Percentiles rank a stretch among this genome's conserved stretches.
These are phyloP conservation scores for Endoconidiophora laricicola DNA, from an alignment of 2,329 filamentous ascomycete genomes.

Conservation along the genomic window DNA sequence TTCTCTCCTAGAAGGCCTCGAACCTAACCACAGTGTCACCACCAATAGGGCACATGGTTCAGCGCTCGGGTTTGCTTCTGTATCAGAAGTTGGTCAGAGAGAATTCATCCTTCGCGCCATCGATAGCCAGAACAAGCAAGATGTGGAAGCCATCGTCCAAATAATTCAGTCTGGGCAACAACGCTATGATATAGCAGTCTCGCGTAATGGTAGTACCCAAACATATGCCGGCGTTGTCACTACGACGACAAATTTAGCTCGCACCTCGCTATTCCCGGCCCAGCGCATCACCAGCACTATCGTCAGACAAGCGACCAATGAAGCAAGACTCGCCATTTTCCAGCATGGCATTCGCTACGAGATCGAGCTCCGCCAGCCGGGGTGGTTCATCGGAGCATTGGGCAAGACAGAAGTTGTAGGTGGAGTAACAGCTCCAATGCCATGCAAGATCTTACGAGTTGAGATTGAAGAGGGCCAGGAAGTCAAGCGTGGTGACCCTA, in stretches of 20 bases:
- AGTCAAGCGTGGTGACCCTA: constrained; percentile 69
- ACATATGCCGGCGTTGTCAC: not conserved
- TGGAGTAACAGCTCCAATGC: constrained; percentile 86
- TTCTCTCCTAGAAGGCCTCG: constrained; percentile 18
- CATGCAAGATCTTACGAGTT: constrained; percentile 85
- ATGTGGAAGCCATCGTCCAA: not conserved
- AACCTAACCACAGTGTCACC: no score
- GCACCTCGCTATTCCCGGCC: constrained; percentile 66
- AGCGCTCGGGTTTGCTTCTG: not conserved
- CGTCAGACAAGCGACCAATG: constrained; percentile 34
- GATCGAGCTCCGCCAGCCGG: constrained; percentile 41
- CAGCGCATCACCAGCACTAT: constrained; percentile 68
- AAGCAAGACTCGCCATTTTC: constrained; percentile 50
- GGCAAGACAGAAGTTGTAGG: constrained; percentile 66
- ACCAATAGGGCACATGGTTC: not conserved
- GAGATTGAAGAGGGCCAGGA: constrained; percentile 67
- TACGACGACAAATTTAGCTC: constrained; percentile 13
- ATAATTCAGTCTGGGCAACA: not conserved
- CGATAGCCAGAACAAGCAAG: not conserved
- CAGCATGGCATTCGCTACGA: constrained; percentile 47
- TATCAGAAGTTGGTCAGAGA: not conserved
- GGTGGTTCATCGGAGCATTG: constrained; percentile 76
- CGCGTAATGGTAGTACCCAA: not conserved
- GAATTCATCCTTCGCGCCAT: constrained; percentile 1
- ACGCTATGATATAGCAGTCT: not conserved